These are phyloP conservation scores for Aaosphaeria pasadenensis DNA, from an alignment of 2,329 filamentous ascomycete species.

Conservation along the genomic window DNA sequence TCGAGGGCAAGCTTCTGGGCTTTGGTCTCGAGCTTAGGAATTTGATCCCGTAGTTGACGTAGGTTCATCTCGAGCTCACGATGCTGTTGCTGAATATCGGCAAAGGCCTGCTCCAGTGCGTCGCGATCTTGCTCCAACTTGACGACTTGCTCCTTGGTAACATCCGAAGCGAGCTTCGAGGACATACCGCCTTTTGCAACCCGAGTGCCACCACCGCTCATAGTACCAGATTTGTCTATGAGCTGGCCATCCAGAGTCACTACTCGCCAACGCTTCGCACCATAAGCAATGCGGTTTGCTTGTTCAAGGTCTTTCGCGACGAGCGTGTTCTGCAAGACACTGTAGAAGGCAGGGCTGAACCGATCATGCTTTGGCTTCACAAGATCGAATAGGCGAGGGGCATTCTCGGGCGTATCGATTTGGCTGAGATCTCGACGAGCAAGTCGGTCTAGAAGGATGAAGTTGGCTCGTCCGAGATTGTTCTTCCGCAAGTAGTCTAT, in stretches of 20 bases:
- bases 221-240: constrained; percentile 97
- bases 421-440: constrained; percentile 72
- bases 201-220: constrained; percentile 93
- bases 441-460: constrained; percentile 90
- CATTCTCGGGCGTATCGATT: constrained; percentile 87
- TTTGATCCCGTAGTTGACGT: constrained; percentile 69
- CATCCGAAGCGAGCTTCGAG: constrained; percentile 85
- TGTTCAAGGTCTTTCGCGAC: constrained; percentile 92
- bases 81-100: constrained; percentile 81
- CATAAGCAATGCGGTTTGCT: constrained; percentile 95
- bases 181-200: constrained; percentile 95
- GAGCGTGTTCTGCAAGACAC: constrained; percentile 89
- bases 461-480: constrained; percentile 92
- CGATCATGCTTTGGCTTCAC: constrained; percentile 84
- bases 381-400: constrained; percentile 88
- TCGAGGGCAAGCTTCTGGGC: constrained; percentile 90
- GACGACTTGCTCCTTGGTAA: constrained; percentile 80
- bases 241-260: constrained; percentile 93
- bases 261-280: constrained; percentile 89
- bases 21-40: constrained; percentile 82
- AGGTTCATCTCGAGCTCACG: constrained; percentile 73
- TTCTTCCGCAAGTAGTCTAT: constrained; percentile 98
- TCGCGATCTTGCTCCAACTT: constrained; percentile 89
- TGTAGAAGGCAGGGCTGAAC: constrained; percentile 90
- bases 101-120: constrained; percentile 75